Conservation (phyloP, 805 yeast species). For the Brettanomyces nanus region DNA sequence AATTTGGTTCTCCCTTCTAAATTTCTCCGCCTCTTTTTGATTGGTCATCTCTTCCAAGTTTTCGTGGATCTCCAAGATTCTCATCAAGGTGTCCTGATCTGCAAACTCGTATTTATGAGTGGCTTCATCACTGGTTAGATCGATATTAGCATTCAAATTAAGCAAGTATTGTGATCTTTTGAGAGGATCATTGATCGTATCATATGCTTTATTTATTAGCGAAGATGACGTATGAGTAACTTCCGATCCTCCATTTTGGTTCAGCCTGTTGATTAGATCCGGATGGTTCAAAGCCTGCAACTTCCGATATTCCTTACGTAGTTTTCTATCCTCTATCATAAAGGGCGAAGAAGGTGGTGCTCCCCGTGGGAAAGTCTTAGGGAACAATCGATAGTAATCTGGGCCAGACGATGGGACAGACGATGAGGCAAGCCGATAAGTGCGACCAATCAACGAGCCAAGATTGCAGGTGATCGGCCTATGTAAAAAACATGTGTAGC, state of each 20-base stretch:
- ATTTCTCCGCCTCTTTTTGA: constrained; percentile 46
- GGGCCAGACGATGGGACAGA: not conserved
- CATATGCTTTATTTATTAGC: constrained; percentile 67
- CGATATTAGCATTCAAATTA: constrained; percentile 35
- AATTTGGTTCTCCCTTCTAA: constrained; percentile 48
- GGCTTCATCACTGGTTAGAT: constrained; percentile 52
- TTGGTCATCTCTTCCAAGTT: constrained; percentile 56
- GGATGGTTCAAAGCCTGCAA: constrained; percentile 80
- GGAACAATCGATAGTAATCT: constrained; percentile 59
- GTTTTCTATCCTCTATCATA: constrained; percentile 39
- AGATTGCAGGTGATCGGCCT: too few relatives aligned
- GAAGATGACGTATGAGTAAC: constrained; percentile 39
- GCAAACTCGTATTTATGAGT: constrained; percentile 30
- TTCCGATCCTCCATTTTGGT: constrained; percentile 12
- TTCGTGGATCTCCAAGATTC: constrained; percentile 80
- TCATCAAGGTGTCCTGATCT: constrained; percentile 54
- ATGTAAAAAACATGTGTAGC: too few relatives aligned
- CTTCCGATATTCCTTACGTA: constrained; percentile 67
- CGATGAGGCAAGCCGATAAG: not conserved
- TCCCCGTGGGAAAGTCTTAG: constrained; percentile 60
- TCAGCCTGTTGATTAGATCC: constrained; percentile 38
- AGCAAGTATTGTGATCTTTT: constrained; percentile 58
- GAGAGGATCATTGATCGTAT: constrained; percentile 62
- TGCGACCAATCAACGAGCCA: too few relatives aligned
- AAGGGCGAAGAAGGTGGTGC: constrained; percentile 59